A percentile compares a stretch with the other conserved stretches of the same genome.
These are phyloP conservation scores for Lentinula aciculospora DNA, from an alignment of 768 basidiomycete species.

Conservation along the genomic window DNA sequence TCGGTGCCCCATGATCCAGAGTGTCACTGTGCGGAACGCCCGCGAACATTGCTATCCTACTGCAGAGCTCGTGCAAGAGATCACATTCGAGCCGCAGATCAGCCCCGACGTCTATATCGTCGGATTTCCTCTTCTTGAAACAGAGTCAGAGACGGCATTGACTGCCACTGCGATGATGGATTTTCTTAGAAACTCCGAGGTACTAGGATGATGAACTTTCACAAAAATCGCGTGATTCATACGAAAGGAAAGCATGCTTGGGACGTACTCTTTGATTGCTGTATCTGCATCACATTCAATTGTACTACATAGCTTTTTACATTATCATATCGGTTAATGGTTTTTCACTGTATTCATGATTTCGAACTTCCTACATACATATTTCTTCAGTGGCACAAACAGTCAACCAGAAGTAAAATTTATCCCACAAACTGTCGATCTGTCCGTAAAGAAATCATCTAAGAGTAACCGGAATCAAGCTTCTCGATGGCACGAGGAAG, in stretches of 20 bases:
- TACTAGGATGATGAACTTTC: neutral
- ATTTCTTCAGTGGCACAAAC: neutral
- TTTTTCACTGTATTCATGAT: neutral
- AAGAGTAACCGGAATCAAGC: neutral
- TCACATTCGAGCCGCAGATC: neutral
- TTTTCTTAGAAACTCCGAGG: neutral
- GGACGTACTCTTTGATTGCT: no score
- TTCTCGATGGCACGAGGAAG: neutral
- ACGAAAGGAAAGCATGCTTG: neutral
- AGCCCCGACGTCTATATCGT: neutral
- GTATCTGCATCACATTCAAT: neutral
- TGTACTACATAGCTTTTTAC: neutral
- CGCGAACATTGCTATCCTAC: neutral
- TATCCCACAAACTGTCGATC: neutral
- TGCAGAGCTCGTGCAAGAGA: neutral
- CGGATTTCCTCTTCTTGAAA: neutral
- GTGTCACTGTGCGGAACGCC: neutral
- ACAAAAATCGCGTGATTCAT: neutral
- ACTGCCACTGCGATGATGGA: neutral
- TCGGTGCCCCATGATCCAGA: conserved; percentile 1
- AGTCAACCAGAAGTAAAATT: neutral
- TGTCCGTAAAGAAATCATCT: neutral
- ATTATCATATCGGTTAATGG: neutral
- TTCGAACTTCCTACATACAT: neutral
- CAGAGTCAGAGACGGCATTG: neutral